These are phyloP conservation scores for Ascochyta viciae-villosae DNA, from an alignment of 2,329 filamentous ascomycete genomes.

Conservation along the genomic window DNA sequence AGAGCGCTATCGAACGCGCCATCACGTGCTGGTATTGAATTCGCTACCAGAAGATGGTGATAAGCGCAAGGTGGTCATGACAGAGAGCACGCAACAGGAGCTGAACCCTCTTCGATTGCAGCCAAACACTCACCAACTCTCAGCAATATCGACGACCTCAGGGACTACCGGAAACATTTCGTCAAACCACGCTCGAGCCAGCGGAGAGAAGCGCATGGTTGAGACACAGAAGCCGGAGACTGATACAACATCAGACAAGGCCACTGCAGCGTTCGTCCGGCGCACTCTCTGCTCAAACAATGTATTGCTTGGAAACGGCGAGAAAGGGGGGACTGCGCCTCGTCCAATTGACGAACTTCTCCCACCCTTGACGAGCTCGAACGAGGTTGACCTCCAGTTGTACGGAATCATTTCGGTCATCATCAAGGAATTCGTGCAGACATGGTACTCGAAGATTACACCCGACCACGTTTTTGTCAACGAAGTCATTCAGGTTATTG, in stretches of 20 bases:
- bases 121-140: slow-evolving; percentile 28
- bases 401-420: slow-evolving; percentile 93
- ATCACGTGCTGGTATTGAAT: slow-evolving; percentile 17
- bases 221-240: slow-evolving; percentile 36
- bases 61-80: slow-evolving; percentile 34
- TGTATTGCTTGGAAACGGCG: slow-evolving; percentile 55
- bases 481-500: slow-evolving; percentile 88
- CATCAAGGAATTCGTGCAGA: slow-evolving; percentile 86
- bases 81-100: slow-evolving; percentile 34
- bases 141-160: slow-evolving; percentile 16
- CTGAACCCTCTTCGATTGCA: slow-evolving; percentile 28
- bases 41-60: slow-evolving; percentile 17
- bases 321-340: slow-evolving; percentile 64
- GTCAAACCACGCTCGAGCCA: slow-evolving; percentile 25
- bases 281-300: slow-evolving; percentile 80
- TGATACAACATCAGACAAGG: slow-evolving; percentile 71
- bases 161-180: slow-evolving; percentile 20
- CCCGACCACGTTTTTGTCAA: slow-evolving; percentile 86
- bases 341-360: slow-evolving; percentile 80
- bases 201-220: slow-evolving; percentile 22
- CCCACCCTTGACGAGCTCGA: slow-evolving; percentile 90
- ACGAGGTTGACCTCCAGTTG: slow-evolving; percentile 90
- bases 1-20: slow-evolving; percentile 16
- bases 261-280: slow-evolving; percentile 82
- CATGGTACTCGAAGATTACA: slow-evolving; percentile 93